phyloP scores from a whole-genome alignment of 805 yeast species.

The Saccharomyces kudriavzevii region DNA sequence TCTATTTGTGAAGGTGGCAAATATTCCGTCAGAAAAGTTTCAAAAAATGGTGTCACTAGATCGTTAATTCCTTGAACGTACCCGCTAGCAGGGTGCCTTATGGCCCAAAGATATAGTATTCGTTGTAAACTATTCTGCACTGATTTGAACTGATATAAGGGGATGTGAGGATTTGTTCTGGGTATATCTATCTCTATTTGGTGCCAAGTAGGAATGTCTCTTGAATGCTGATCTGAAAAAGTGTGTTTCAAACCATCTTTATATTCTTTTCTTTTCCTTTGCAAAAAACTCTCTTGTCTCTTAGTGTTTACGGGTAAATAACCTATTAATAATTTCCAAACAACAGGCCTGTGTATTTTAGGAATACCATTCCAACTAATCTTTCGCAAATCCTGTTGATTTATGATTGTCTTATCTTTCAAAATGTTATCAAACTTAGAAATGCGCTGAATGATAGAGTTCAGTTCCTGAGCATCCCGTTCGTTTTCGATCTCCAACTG shows the following conservation, averaged over 20 bases:
- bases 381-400: constrained; percentile 61
- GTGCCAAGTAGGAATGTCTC: constrained; percentile 82
- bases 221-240: constrained; percentile 42
- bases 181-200: constrained; percentile 93
- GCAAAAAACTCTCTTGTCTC: constrained; percentile 60
- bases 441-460: constrained; percentile 54
- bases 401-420: constrained; percentile 44
- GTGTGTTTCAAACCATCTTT: constrained; percentile 62
- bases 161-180: constrained; percentile 81
- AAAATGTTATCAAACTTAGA: constrained; percentile 59
- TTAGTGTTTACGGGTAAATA: constrained; percentile 81
- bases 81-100: constrained; percentile 95
- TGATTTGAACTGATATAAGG: constrained; percentile 55
- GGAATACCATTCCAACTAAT: constrained; percentile 96
- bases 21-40: constrained; percentile 71
- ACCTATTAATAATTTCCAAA: constrained; percentile 87
- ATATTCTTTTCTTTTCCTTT: constrained; percentile 81
- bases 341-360: constrained; percentile 61
- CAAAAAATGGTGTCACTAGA: constrained; percentile 85
- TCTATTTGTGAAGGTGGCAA: constrained; percentile 35
- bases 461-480: constrained; percentile 37
- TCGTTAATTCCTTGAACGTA: constrained; percentile 97
- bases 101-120: constrained; percentile 86
- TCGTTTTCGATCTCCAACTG: constrained; percentile 26
- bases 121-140: constrained; percentile 77